Evolutionary conservation across 441 rosid species (phyloP).

Genomic region (Dalechampia spathulata): DNA sequence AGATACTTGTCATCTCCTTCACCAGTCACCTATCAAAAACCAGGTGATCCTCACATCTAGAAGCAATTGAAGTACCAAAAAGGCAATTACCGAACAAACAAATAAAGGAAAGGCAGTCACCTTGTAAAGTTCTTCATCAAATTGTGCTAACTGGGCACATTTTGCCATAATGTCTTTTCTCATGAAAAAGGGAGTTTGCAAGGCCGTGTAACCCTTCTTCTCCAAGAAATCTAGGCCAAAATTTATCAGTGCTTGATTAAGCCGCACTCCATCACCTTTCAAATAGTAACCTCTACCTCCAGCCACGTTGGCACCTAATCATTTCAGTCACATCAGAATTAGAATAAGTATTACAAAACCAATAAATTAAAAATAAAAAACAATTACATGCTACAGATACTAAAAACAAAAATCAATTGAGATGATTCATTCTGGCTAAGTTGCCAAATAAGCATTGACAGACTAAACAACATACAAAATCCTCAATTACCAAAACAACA

Average conservation of each 20-base stretch:
- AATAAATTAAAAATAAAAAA: neutral
- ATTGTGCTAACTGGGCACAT: conserved; percentile 91
- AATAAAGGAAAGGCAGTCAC: conserved; percentile 17
- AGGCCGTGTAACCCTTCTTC: conserved; percentile 50
- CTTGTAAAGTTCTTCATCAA: conserved; percentile 95
- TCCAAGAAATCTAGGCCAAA: conserved; percentile 70
- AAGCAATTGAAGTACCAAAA: neutral
- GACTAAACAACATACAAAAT: neutral
- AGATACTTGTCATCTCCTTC: conserved; percentile 96
- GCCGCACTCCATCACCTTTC: conserved; percentile 75
- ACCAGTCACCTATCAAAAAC: conserved; percentile 60
- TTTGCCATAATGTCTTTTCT: conserved; percentile 89
- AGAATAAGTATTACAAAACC: neutral
- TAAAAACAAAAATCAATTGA: neutral
- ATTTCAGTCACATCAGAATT: conserved; percentile 10
- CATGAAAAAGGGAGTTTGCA: conserved; percentile 92
- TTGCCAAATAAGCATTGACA: neutral
- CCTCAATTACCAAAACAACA: neutral
- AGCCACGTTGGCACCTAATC: conserved; percentile 78
- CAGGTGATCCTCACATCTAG: neutral
- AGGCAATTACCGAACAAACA: neutral
- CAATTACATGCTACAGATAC: neutral
- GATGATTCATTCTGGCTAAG: neutral
- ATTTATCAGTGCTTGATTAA: conserved; percentile 85
- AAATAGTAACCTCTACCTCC: conserved; percentile 89